phyloP scores from a whole-genome alignment of 192 early-diverging fungal genomes.

The Mycoemilia scoparia region DNA sequence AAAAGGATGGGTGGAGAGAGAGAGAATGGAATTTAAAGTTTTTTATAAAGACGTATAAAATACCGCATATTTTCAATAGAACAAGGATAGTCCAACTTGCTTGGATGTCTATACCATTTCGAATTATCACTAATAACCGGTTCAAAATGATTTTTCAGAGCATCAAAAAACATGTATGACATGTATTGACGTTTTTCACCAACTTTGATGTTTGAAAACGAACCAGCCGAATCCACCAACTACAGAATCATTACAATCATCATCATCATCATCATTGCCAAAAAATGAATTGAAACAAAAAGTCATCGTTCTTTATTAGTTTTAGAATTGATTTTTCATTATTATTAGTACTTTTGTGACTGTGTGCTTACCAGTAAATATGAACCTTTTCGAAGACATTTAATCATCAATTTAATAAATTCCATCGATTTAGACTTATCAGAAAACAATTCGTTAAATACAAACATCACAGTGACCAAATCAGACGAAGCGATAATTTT shows the following conservation, averaged over 20 bases:
- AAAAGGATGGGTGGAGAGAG: too few species aligned
- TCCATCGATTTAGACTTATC: slow-evolving; percentile 56
- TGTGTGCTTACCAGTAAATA: slow-evolving; percentile 56
- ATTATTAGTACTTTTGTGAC: too few species aligned
- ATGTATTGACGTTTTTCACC: slow-evolving; percentile 64
- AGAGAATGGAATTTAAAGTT: too few species aligned
- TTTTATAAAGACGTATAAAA: slow-evolving; percentile 68
- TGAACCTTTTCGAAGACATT: slow-evolving; percentile 38
- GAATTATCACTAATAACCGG: slow-evolving; percentile 48
- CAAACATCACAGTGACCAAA: slow-evolving; percentile 76
- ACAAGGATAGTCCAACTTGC: slow-evolving; percentile 52
- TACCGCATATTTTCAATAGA: slow-evolving; percentile 84
- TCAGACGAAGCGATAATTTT: slow-evolving; percentile 32
- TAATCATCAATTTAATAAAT: slow-evolving; percentile 53
- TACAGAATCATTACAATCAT: slow-evolving; percentile 1
- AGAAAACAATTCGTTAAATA: slow-evolving; percentile 80
- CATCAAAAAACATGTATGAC: slow-evolving; percentile 78
- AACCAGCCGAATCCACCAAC: slow-evolving; percentile 80
- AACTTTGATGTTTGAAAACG: slow-evolving; percentile 70
- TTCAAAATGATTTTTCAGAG: slow-evolving; percentile 42
- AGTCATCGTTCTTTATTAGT: too few species aligned
- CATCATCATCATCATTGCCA: too few species aligned
- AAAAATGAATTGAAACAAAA: not conserved
- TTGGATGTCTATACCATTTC: slow-evolving; percentile 54
- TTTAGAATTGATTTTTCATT: too few species aligned